These are phyloP conservation scores for Macrolepiota dolichaula DNA, from an alignment of 768 basidiomycete genomes.

Conservation along the genomic window DNA sequence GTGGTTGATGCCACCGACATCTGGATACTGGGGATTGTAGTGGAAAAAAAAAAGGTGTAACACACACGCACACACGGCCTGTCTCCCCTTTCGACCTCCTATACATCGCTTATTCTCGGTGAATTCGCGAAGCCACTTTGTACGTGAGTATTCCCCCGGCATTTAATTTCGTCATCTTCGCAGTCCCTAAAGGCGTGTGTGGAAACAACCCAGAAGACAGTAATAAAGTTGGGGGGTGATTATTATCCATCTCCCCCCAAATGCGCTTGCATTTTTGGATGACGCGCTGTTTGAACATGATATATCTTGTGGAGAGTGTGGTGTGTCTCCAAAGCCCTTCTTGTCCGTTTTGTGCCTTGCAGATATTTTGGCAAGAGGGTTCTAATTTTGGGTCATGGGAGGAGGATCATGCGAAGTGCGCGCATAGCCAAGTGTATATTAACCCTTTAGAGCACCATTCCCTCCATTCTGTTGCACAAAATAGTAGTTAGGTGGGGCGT, in stretches of 20 bases:
- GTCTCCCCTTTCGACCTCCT: not conserved
- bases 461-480: slow-evolving; percentile 1
- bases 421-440: not conserved
- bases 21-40: too few relatives aligned
- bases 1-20: not conserved
- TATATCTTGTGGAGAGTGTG: not conserved
- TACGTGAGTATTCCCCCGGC: slow-evolving; percentile 4
- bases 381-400: not conserved
- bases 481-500: not conserved
- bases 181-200: not conserved
- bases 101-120: slow-evolving; percentile 6
- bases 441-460: not conserved
- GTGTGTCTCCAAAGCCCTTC: not conserved
- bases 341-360: not conserved
- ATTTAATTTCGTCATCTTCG: not conserved
- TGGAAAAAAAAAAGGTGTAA: not conserved
- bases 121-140: not conserved
- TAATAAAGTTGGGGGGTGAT: not conserved
- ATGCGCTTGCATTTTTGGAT: too few relatives aligned
- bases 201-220: not conserved
- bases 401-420: not conserved
- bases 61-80: not conserved
- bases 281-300: too few relatives aligned
- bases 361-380: not conserved
- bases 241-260: not conserved